Evolutionary conservation across 2,329 filamentous ascomycete genomes (phyloP), one percentile per base, ranked within the genome.

Genomic region (Fusarium lyarnte): DNA sequence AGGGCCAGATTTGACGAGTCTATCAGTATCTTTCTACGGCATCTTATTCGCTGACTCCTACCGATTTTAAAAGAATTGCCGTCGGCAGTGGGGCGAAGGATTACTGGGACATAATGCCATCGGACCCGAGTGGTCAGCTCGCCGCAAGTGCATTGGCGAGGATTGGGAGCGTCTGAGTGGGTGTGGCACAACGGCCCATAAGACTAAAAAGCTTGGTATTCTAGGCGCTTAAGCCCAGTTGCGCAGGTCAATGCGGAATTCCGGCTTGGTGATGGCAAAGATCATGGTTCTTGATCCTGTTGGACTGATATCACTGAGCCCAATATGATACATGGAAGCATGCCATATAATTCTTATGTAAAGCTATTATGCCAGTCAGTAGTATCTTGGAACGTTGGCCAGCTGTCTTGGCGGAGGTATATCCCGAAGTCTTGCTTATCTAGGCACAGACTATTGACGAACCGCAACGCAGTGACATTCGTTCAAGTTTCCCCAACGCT

Each of bases 31-130:
- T 52, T 6, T 12, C 6, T 21, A 3, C 5, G 5, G 17, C 5
- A 14, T 27, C 12, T 17, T 1, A 38, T 38, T 52, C 3, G 33
- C 4, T 2, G 0, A 9, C 17, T 38, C 19, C 17, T 6, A 21
- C 49, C 33, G 49, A 38, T n/a, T 38, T 8, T 38, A 38, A 52
- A 38, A 38, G 49, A 38, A 38, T 21, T 52, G 49, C 49, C 49
- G 33, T 52, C 33, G 23, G 49, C 33, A 52, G 49, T 52, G 49
- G 49, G 49, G 33, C 33, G 49, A 52, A 38, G 49, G 49, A 52
- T 52, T 2, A 27, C 19, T 27, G 49, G 4, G 13, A 38, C 47
- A 52, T 36, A 16, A 21, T n/a, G 33, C 23, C 49, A 38, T 52
- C 6, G 23, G 5, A n/a, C n/a, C 23, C 23, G 49, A 52, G 23